Conservation (phyloP, 139 green algal genomes). For the Coccomyxa sp. region DNA sequence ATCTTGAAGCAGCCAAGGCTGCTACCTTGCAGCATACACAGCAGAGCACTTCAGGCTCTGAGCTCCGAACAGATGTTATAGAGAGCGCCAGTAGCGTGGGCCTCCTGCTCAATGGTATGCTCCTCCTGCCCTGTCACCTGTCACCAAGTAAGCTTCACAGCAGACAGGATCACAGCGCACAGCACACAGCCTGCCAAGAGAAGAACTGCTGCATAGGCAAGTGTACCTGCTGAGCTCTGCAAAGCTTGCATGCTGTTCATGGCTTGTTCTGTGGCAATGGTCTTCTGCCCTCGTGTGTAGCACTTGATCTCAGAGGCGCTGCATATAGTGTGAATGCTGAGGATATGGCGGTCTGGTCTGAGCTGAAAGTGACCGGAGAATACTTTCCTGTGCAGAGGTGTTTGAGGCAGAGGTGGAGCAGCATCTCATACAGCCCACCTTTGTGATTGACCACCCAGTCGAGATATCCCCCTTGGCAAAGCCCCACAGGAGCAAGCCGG, state of each 20-base stretch:
- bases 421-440: constrained; percentile 89
- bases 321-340: too few species aligned
- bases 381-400: constrained; percentile 77
- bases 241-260: too few species aligned
- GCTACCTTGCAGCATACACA: not conserved
- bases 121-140: not conserved
- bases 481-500: constrained; percentile 75
- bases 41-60: not conserved
- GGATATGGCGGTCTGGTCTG: too few species aligned
- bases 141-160: constrained; percentile 8
- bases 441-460: constrained; percentile 93
- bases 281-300: too few species aligned
- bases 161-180: too few species aligned
- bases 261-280: too few species aligned
- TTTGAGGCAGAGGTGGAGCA: constrained; percentile 91
- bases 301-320: too few species aligned
- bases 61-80: not conserved
- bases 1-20: constrained; percentile 5
- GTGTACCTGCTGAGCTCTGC: too few species aligned
- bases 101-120: not conserved
- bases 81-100: not conserved
- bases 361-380: too few species aligned
- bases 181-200: too few species aligned
- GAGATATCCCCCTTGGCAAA: constrained; percentile 96
- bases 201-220: too few species aligned